Conservation (phyloP, 306 rosid genomes). For the Cucurbita argyrosperma region DNA sequence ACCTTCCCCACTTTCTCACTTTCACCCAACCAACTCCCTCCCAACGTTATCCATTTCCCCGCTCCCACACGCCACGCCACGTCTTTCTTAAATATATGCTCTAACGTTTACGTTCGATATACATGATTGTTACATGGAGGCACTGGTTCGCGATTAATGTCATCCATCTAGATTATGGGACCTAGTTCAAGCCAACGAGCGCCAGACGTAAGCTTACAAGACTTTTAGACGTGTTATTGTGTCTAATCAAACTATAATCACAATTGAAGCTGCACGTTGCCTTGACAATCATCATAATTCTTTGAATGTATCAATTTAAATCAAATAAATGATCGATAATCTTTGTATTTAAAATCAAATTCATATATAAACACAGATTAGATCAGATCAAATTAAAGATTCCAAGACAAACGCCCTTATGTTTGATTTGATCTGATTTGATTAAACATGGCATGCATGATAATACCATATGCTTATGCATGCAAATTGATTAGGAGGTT, state of each 20-base stretch:
- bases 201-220: not conserved
- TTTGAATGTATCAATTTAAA: too few species aligned
- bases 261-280: too few species aligned
- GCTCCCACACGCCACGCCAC: too few species aligned
- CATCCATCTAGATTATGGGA: not conserved
- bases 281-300: too few species aligned
- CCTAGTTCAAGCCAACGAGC: not conserved
- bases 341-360: too few species aligned
- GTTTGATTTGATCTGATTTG: not conserved
- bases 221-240: not conserved
- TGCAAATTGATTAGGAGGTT: not conserved
- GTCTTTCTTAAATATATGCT: too few species aligned
- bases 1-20: not conserved
- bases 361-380: too few species aligned
- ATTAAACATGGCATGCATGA: slow-evolving; percentile 2
- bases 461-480: not conserved
- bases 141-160: not conserved
- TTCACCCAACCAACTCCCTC: not conserved
- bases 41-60: not conserved
- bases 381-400: not conserved
- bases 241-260: not conserved
- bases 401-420: not conserved
- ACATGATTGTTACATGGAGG: not conserved
- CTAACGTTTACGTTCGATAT: not conserved
- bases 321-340: too few species aligned